These are phyloP conservation scores for Millerozyma miso DNA, from an alignment of 805 yeast genomes.

Conservation along the genomic window DNA sequence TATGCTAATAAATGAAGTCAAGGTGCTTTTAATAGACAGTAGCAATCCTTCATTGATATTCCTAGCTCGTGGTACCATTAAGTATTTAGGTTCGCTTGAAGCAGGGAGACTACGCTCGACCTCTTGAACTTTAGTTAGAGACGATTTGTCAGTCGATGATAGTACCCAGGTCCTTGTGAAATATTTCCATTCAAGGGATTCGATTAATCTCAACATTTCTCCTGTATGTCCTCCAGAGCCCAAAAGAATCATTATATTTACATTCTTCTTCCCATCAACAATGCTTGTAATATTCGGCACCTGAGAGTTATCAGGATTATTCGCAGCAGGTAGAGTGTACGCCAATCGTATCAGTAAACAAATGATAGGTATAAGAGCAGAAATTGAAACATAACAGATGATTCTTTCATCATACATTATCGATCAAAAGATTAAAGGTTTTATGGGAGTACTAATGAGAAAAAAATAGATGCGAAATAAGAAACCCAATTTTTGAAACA, in stretches of 20 bases:
- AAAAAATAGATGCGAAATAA: background rate
- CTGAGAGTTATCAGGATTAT: background rate
- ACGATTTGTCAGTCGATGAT: conserved; percentile 50
- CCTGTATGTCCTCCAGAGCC: conserved; percentile 99
- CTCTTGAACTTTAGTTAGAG: conserved; percentile 36
- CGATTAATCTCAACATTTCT: conserved; percentile 76
- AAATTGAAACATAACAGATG: background rate
- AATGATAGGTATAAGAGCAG: background rate
- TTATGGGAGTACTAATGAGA: background rate
- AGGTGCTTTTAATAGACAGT: conserved; percentile 45
- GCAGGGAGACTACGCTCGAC: conserved; percentile 16
- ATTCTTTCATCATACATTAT: background rate
- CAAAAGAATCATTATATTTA: conserved; percentile 52
- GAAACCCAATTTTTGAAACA: background rate
- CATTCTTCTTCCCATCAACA: background rate
- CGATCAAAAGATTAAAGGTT: background rate
- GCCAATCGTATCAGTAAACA: background rate
- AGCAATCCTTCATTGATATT: conserved; percentile 51
- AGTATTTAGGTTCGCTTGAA: conserved; percentile 14
- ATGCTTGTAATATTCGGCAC: background rate
- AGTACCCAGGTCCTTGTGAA: conserved; percentile 37
- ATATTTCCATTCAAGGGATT: conserved; percentile 26
- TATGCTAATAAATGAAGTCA: conserved; percentile 30
- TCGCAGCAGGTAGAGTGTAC: background rate
- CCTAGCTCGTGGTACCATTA: conserved; percentile 53